Percentiles rank a stretch among this genome's conserved stretches.
Evolutionary conservation across 148 eudicot genomes (phyloP).

Genomic region (Persicaria maculosa): DNA sequence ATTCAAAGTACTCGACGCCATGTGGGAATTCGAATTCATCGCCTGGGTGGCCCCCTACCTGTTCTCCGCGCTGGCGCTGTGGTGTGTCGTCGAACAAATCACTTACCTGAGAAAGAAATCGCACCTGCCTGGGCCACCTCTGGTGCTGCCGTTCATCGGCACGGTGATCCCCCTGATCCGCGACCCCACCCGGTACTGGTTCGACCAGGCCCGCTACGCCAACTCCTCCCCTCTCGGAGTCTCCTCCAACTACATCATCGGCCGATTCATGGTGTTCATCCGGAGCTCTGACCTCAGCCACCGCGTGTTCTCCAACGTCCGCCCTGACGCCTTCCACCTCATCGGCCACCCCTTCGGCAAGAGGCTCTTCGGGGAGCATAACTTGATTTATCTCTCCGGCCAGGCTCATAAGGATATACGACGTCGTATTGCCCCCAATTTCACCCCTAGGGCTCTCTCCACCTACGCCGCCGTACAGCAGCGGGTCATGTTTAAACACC

Average conservation of each 20-base stretch:
- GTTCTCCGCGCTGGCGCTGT: constrained; percentile 23
- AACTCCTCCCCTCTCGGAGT: constrained; percentile 42
- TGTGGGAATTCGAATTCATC: not conserved
- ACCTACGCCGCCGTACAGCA: constrained; percentile 57
- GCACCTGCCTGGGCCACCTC: constrained; percentile 48
- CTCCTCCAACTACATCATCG: constrained; percentile 65
- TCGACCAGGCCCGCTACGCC: constrained; percentile 50
- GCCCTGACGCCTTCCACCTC: constrained; percentile 73
- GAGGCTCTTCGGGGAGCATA: constrained; percentile 72
- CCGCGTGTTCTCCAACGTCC: constrained; percentile 56
- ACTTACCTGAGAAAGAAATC: constrained; percentile 49
- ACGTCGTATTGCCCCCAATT: constrained; percentile 68
- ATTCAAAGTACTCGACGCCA: too few species aligned
- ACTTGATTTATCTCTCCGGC: constrained; percentile 70
- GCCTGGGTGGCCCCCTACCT: constrained; percentile 23
- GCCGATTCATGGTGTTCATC: constrained; percentile 46
- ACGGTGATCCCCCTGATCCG: constrained; percentile 41
- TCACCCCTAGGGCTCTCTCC: constrained; percentile 61
- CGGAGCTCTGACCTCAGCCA: constrained; percentile 57
- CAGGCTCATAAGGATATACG: constrained; percentile 82
- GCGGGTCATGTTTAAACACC: constrained; percentile 35
- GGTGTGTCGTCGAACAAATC: constrained; percentile 43
- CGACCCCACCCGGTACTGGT: constrained; percentile 65
- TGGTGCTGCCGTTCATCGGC: constrained; percentile 63
- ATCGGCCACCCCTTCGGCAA: constrained; percentile 88